phyloP scores from a whole-genome alignment of 1,139 yeast genomes.

The Taphrina communis region DNA sequence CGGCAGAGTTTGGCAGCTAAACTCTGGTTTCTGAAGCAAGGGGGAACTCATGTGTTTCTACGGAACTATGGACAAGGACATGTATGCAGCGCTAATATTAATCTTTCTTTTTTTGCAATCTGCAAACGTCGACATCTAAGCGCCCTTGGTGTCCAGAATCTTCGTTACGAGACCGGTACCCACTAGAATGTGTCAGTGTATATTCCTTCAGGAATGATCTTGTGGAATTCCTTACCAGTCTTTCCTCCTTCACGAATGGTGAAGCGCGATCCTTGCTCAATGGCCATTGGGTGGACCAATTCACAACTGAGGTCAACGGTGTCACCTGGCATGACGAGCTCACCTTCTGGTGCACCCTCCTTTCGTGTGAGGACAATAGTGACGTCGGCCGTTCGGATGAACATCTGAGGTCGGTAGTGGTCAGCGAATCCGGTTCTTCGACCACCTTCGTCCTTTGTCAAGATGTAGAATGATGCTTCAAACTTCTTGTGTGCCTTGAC shows the following conservation, averaged over 20 bases:
- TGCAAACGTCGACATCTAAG: constrained; percentile 4
- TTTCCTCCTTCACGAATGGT: constrained; percentile 99
- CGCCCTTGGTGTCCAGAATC: constrained; percentile 31
- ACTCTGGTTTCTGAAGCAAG: not conserved
- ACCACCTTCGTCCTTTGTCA: constrained; percentile 98
- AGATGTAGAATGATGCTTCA: constrained; percentile 88
- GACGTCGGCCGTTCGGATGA: constrained; percentile 94
- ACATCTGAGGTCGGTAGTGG: constrained; percentile 98
- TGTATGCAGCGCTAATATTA: constrained; percentile 19
- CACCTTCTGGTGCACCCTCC: constrained; percentile 60
- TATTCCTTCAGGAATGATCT: not conserved
- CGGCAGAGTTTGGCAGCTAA: no score
- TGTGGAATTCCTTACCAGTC: constrained; percentile 55
- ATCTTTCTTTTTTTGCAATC: constrained; percentile 4
- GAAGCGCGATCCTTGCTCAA: constrained; percentile 97
- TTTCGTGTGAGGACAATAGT: constrained; percentile 93
- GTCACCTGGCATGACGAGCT: constrained; percentile 98
- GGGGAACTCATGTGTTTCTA: not conserved
- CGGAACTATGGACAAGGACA: not conserved
- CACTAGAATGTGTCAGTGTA: not conserved
- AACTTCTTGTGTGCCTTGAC: constrained; percentile 92
- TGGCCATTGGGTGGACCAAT: constrained; percentile 87
- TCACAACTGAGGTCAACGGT: constrained; percentile 95
- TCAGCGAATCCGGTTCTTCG: constrained; percentile 97
- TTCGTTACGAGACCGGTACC: constrained; percentile 31